phyloP scores from a whole-genome alignment of 441 rosid genomes.

The Erysimum pusillum region DNA sequence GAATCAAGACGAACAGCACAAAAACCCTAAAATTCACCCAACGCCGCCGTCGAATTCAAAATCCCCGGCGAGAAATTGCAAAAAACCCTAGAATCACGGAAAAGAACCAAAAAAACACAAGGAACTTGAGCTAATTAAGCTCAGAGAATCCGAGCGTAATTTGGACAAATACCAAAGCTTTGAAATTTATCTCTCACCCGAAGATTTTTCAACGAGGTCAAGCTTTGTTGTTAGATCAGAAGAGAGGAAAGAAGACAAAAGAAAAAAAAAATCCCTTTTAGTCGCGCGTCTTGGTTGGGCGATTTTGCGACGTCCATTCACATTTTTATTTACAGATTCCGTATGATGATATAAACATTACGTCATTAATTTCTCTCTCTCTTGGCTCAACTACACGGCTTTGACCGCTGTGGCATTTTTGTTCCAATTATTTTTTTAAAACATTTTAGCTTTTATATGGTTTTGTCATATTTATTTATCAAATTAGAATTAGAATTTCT shows the following conservation, averaged over 20 bases:
- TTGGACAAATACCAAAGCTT: slow-evolving; percentile 25
- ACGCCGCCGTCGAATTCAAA: slow-evolving; percentile 19
- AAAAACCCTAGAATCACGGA: slow-evolving; percentile 46
- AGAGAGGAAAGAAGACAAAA: not conserved
- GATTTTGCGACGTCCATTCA: slow-evolving; percentile 17
- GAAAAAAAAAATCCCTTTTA: not conserved
- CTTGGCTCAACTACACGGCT: not conserved
- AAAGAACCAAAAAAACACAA: slow-evolving; percentile 16
- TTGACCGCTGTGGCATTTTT: slow-evolving; percentile 25
- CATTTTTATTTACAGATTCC: slow-evolving; percentile 4
- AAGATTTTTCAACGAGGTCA: slow-evolving; percentile 22
- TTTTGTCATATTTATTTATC: no score
- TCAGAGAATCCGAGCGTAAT: slow-evolving; percentile 25
- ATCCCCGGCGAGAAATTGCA: slow-evolving; percentile 18
- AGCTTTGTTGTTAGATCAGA: slow-evolving; percentile 40
- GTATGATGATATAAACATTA: not conserved
- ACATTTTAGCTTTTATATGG: not conserved
- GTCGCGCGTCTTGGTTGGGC: not conserved
- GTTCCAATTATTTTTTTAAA: not conserved
- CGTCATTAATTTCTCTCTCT: slow-evolving; percentile 9
- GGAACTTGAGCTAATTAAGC: not conserved
- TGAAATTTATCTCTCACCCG: slow-evolving; percentile 4
- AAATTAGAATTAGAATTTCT: no score
- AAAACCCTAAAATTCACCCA: slow-evolving; percentile 32
- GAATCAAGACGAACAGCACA: not conserved